Evolutionary conservation across 805 yeast genomes (phyloP).

Genomic region (Cyberlindnera mississippiensis): DNA sequence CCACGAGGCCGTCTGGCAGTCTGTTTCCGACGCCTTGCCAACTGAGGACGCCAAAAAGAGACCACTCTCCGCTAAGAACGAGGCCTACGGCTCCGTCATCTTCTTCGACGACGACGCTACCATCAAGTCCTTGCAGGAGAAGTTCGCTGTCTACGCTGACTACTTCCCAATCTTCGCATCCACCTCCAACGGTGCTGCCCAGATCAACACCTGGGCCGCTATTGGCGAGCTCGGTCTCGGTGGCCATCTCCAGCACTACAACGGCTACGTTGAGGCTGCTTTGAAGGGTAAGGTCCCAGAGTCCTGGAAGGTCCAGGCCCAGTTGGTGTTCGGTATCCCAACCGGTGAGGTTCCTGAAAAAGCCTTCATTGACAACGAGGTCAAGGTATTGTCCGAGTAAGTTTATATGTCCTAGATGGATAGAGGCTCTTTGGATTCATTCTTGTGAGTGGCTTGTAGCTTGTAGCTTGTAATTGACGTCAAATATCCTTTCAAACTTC

Average conservation of each 20-base stretch:
- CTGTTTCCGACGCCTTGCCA: slow-evolving; percentile 36
- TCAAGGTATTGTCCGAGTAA: slow-evolving; percentile 31
- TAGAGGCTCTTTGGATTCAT: neutral
- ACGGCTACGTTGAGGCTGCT: slow-evolving; percentile 39
- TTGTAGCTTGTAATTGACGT: too few species aligned
- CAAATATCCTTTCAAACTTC: too few species aligned
- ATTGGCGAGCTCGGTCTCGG: slow-evolving; percentile 43
- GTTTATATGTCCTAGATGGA: neutral
- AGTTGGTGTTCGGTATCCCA: slow-evolving; percentile 48
- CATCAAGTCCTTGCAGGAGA: slow-evolving; percentile 37
- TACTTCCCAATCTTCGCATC: slow-evolving; percentile 47
- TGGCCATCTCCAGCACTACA: slow-evolving; percentile 51
- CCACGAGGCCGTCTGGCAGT: slow-evolving; percentile 44
- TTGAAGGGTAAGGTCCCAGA: slow-evolving; percentile 39
- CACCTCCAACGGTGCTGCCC: slow-evolving; percentile 47
- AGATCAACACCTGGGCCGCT: slow-evolving; percentile 47
- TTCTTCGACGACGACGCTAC: slow-evolving; percentile 43
- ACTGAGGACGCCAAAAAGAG: slow-evolving; percentile 37
- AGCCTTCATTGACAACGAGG: slow-evolving; percentile 39
- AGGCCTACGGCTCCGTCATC: slow-evolving; percentile 46
- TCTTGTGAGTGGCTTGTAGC: too few species aligned
- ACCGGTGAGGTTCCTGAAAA: slow-evolving; percentile 36
- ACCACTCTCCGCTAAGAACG: slow-evolving; percentile 40
- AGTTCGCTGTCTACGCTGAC: slow-evolving; percentile 40
- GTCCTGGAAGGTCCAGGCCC: slow-evolving; percentile 44